Evolutionary conservation across 306 rosid species (phyloP).

Genomic region (Ormosia semicastrata): DNA sequence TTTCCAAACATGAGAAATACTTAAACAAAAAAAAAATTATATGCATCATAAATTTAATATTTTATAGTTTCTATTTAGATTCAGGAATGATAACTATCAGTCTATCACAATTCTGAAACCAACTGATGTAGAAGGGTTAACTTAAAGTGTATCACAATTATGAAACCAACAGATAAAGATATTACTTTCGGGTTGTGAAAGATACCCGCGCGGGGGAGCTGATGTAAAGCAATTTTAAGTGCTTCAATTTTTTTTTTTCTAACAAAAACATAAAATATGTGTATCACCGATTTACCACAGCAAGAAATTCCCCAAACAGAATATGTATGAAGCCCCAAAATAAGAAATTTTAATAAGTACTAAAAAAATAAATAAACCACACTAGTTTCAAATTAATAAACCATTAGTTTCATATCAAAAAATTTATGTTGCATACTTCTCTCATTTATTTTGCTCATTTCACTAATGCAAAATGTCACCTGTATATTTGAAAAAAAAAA

Average conservation of each 20-base stretch:
- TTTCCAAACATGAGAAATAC: constrained; percentile 29
- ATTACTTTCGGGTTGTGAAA: neutral
- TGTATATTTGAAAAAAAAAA: neutral
- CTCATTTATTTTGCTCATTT: neutral
- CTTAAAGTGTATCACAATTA: neutral
- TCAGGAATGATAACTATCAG: neutral
- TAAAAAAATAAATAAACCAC: neutral
- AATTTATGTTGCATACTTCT: neutral
- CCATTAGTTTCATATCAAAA: neutral
- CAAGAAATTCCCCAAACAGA: neutral
- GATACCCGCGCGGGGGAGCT: too few species aligned
- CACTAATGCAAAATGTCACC: neutral
- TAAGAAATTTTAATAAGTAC: neutral
- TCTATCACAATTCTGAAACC: neutral
- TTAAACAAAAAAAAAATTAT: neutral
- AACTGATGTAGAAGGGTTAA: neutral
- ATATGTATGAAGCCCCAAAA: neutral
- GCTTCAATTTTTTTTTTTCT: neutral
- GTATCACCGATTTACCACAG: neutral
- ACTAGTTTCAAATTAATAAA: neutral
- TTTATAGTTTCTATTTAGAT: neutral
- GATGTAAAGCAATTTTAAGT: neutral
- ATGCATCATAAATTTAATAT: neutral
- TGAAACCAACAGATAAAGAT: neutral
- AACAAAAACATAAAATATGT: neutral